Conservation (phyloP, 139 green algal species). For the Astrephomene gubernaculifera region DNA sequence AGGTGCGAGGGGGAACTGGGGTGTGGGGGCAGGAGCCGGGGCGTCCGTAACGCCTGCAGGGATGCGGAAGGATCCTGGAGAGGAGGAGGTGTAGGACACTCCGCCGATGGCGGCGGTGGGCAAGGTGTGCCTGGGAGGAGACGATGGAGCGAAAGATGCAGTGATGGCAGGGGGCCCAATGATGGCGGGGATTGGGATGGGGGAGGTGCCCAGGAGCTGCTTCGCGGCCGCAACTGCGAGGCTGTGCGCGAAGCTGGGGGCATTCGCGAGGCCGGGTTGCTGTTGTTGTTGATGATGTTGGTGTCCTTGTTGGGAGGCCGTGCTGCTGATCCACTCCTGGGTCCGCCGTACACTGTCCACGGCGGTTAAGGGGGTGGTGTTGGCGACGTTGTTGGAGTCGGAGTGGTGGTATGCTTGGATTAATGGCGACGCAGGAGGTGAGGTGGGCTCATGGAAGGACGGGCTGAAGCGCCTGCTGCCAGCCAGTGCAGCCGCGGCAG, state of each 20-base stretch:
- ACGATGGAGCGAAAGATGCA: neutral
- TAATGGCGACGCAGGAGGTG: neutral
- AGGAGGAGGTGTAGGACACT: too few relatives aligned
- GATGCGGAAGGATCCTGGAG: too few relatives aligned
- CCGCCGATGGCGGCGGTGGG: too few relatives aligned
- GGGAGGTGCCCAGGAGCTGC: neutral
- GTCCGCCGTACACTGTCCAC: neutral
- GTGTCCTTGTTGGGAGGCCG: neutral
- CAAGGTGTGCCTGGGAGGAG: too few relatives aligned
- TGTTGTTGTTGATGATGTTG: neutral
- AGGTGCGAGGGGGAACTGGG: too few relatives aligned
- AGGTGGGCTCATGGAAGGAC: neutral
- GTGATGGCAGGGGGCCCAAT: neutral
- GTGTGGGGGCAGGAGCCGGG: too few relatives aligned
- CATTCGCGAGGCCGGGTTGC: neutral
- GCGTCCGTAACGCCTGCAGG: too few relatives aligned
- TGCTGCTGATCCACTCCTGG: conserved; percentile 21
- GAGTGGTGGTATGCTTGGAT: too few relatives aligned
- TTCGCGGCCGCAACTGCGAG: neutral
- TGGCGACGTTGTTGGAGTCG: neutral
- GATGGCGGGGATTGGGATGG: neutral
- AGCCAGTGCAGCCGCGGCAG: neutral
- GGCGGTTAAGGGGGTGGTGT: neutral
- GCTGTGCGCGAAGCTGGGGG: neutral
- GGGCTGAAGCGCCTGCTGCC: neutral